These are phyloP conservation scores for Blastocystis sp. DNA, from an alignment of 352 stramenopile genomes.

Conservation along the genomic window DNA sequence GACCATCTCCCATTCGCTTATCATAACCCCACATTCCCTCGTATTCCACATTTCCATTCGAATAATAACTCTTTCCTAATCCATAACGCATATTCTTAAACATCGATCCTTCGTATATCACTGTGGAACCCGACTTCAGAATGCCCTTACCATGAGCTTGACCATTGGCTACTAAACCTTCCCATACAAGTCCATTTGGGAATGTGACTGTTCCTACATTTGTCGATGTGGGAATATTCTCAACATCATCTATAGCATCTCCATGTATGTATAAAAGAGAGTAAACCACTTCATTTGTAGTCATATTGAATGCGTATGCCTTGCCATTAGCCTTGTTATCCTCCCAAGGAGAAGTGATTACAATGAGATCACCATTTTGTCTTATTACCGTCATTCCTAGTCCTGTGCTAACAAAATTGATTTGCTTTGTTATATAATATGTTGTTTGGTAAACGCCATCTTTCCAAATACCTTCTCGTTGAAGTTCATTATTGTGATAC, in stretches of 20 bases:
- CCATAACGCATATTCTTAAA: constrained; percentile 44
- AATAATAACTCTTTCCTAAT: neutral
- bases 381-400: constrained; percentile 16
- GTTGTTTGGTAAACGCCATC: constrained; percentile 48
- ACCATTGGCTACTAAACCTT: neutral
- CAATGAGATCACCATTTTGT: neutral
- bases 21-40: constrained; percentile 30
- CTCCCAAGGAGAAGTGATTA: neutral
- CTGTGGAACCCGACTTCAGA: neutral
- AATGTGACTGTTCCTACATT: neutral
- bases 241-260: constrained; percentile 30
- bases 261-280: constrained; percentile 43
- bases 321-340: constrained; percentile 20
- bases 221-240: neutral
- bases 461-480: constrained; percentile 44
- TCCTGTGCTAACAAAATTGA: constrained; percentile 9
- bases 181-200: neutral
- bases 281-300: neutral
- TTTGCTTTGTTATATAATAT: constrained; percentile 16
- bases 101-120: constrained; percentile 47
- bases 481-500: constrained; percentile 50
- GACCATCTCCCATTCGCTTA: constrained; percentile 9
- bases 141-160: neutral
- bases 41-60: neutral
- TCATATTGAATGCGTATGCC: constrained; percentile 23